Evolutionary conservation across 352 stramenopile species (phyloP).

Genomic region (Phytophthora macrochlamydospora): DNA sequence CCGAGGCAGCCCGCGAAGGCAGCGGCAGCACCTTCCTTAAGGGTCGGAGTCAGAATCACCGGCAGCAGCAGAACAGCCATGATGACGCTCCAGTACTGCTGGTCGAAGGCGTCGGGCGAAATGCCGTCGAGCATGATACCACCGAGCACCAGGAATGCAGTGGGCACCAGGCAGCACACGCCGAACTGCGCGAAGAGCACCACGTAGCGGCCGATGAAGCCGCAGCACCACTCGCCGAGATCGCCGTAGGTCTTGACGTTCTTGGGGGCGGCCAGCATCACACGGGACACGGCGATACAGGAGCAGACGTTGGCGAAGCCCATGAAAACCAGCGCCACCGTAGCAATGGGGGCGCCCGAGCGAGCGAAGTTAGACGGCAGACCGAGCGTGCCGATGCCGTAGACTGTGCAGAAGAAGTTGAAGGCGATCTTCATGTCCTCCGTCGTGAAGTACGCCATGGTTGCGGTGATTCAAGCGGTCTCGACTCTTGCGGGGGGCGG

Average conservation of each 20-base stretch:
- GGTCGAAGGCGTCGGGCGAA: constrained; percentile 52
- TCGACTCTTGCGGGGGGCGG: constrained; percentile 23
- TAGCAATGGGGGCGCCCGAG: constrained; percentile 48
- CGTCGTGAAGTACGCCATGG: constrained; percentile 60
- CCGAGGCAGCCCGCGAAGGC: constrained; percentile 62
- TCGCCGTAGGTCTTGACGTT: constrained; percentile 68
- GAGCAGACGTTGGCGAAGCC: constrained; percentile 66
- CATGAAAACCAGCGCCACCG: constrained; percentile 62
- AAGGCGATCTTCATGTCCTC: constrained; percentile 71
- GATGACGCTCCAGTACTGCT: constrained; percentile 63
- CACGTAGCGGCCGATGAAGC: constrained; percentile 48
- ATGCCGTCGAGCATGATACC: constrained; percentile 61
- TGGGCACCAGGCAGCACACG: constrained; percentile 60
- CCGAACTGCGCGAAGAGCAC: constrained; percentile 62
- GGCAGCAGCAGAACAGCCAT: constrained; percentile 60
- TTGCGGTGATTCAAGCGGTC: constrained; percentile 21
- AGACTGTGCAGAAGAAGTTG: constrained; percentile 73
- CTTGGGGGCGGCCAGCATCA: constrained; percentile 64
- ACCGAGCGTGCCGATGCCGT: constrained; percentile 68
- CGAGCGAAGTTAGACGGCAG: constrained; percentile 70
- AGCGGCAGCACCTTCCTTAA: constrained; percentile 61
- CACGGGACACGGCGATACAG: constrained; percentile 58
- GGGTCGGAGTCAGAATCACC: constrained; percentile 59
- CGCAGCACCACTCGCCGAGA: constrained; percentile 64
- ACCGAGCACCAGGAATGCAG: constrained; percentile 65